Conservation (phyloP, 1,284 basidiomycete genomes). For the Hemileia vastatrix region DNA sequence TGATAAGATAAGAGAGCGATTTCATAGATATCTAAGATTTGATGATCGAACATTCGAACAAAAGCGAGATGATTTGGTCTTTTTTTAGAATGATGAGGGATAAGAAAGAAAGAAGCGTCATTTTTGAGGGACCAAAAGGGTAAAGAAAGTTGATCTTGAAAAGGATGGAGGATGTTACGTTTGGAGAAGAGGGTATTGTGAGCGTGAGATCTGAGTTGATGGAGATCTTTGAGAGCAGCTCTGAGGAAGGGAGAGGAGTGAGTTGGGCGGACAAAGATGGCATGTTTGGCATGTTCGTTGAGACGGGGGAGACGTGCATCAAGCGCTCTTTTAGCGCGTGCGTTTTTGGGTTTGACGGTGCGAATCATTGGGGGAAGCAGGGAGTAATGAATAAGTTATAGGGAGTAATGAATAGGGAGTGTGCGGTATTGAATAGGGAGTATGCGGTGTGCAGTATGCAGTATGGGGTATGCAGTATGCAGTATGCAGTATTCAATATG, state of each 20-base stretch:
- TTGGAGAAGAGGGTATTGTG: slow-evolving; percentile 84
- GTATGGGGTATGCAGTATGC: no score
- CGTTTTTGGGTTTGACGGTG: slow-evolving; percentile 86
- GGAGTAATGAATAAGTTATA: no score
- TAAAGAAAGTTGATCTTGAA: slow-evolving; percentile 67
- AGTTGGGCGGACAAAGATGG: slow-evolving; percentile 81
- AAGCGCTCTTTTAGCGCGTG: slow-evolving; percentile 85
- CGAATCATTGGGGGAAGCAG: slow-evolving; percentile 25
- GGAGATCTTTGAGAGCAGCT: slow-evolving; percentile 73
- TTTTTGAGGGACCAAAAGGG: slow-evolving; percentile 93
- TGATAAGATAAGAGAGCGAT: slow-evolving; percentile 57
- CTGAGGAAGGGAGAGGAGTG: slow-evolving; percentile 72
- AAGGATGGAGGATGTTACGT: slow-evolving; percentile 85
- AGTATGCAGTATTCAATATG: no score
- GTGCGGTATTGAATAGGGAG: no score
- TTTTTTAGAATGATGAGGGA: slow-evolving; percentile 92
- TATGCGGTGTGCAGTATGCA: no score
- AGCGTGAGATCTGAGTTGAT: not conserved
- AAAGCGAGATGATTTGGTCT: slow-evolving; percentile 79
- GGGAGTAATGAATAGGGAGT: no score
- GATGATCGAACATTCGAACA: slow-evolving; percentile 74
- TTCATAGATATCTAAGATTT: slow-evolving; percentile 90
- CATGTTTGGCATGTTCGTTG: slow-evolving; percentile 71
- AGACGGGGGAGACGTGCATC: slow-evolving; percentile 79
- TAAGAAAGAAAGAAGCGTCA: slow-evolving; percentile 80